Evolutionary conservation across 352 stramenopile species (phyloP).

Genomic region (Phytopythium aichiense): DNA sequence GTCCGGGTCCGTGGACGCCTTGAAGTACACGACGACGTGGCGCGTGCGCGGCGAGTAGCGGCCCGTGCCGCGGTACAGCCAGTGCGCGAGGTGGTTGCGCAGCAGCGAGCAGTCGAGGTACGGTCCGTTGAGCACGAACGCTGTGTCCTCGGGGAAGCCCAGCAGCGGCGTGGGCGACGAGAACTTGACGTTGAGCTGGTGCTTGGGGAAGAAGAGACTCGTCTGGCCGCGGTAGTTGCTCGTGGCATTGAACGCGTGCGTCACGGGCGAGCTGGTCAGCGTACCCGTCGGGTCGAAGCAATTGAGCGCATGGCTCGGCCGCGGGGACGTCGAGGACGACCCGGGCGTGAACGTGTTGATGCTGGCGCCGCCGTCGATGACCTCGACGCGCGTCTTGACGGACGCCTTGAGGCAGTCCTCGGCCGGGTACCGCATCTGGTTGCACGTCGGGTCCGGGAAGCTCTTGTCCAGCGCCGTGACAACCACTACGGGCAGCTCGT

Average conservation of each 20-base stretch:
- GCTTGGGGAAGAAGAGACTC: slow-evolving; percentile 74
- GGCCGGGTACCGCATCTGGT: slow-evolving; percentile 62
- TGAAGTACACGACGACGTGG: slow-evolving; percentile 71
- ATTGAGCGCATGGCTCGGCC: slow-evolving; percentile 26
- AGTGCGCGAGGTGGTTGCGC: slow-evolving; percentile 79
- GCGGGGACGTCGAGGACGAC: background rate
- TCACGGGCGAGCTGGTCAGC: slow-evolving; percentile 18
- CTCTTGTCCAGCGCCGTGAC: slow-evolving; percentile 44
- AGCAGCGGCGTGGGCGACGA: slow-evolving; percentile 36
- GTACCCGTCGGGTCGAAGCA: slow-evolving; percentile 25
- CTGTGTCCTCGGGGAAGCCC: slow-evolving; percentile 54
- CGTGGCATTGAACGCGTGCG: slow-evolving; percentile 38
- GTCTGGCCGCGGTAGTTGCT: slow-evolving; percentile 74
- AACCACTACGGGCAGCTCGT: slow-evolving; percentile 66
- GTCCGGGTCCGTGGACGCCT: slow-evolving; percentile 18
- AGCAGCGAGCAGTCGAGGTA: slow-evolving; percentile 67
- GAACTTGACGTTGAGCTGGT: slow-evolving; percentile 75
- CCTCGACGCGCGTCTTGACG: slow-evolving; percentile 47
- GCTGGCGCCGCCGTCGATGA: slow-evolving; percentile 55
- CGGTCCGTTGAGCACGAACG: slow-evolving; percentile 74
- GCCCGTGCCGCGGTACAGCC: slow-evolving; percentile 60
- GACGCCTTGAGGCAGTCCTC: slow-evolving; percentile 60
- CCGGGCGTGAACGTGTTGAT: slow-evolving; percentile 2
- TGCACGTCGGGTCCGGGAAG: slow-evolving; percentile 69
- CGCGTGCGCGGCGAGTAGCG: slow-evolving; percentile 64